Evolutionary conservation across 1,284 basidiomycete genomes (phyloP), one percentile per base, ranked within the genome.

Genomic region (Trametes pubescens): DNA sequence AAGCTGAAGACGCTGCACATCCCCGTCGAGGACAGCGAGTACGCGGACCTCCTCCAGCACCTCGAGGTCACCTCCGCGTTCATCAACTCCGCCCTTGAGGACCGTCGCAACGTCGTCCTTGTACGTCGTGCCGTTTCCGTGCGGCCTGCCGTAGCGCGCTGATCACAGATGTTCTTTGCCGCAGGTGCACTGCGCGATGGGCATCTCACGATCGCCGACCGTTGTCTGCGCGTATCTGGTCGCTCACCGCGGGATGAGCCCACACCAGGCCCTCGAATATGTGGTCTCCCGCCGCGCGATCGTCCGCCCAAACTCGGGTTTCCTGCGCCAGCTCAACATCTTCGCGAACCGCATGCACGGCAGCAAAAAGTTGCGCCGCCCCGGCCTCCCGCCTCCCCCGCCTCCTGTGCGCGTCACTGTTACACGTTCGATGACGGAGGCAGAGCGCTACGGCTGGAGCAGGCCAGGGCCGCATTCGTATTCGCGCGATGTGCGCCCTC

Each of bases 221-320:
- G 78, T 86, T 61, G 82, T 86, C 51, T 81, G 84, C 63, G 85
- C 84, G 4, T 85, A 86, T 70, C 78, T 86, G 52, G 79, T 86
- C 76, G 79, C 80, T 14, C 72, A 75, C 9, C 68, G 51, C 22
- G 49, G 65, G n/a, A 76, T 79, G 74, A 66, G 69, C 10, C 69
- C 76, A 9, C 34, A 65, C 22, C 74, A 79, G 21, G 76, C 79
- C 14, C 65, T 81, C 52, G 69, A 67, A 13, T 77, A 74, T 56
- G 74, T 79, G 21, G 66, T 59, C 48, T 64, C 64, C 21, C 71
- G 69, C 51, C 77, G 80, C n/a, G 51, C 65, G 18, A 71, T 80
- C 29, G 76, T 76, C 44, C 63, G 62, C 26, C 80, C 79, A 2
- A 82, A 81, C 66, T 10, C 64, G 5, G 78, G 77, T 26, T 82